Evolutionary conservation across 768 basidiomycete species (phyloP), one percentile per base, ranked within the genome.

Genomic region (Podaxis mareebaensis): DNA sequence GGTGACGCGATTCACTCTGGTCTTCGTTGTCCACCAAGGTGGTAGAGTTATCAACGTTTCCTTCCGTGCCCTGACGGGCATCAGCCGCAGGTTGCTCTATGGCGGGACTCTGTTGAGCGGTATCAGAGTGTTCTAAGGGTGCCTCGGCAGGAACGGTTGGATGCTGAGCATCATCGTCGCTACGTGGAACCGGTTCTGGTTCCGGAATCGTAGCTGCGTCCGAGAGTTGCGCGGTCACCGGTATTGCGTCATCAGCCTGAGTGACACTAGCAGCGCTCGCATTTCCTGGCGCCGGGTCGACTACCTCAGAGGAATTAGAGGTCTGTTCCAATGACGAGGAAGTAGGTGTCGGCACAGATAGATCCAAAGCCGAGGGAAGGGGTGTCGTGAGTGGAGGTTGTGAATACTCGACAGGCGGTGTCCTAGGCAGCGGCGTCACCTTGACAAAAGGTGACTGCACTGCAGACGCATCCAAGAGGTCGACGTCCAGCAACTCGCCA

Each of bases 401-500:
- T 51, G 61, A 15, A 22, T 49, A 56, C 39, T 52, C 54, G 38
- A 51, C 26, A 3, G 54, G 26, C 24, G 61, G 60, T 15, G 53
- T 53, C 4, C n/a, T 26, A 44, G 60, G 61, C 22, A 63, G 30
- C n/a, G 61, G 17, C 1, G 61, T 20, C 61, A 55, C 53, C 22
- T 48, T 40, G 48, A 39, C 46, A 17, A 39, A 52, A 8, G 61
- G 61, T 39, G 61, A 63, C 38, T 56, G 55, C 44, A 63, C 55
- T 17, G 54, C 38, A 26, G 61, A 64, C 1, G 52, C 63, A 51
- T 65, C 63, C 26, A 63, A 46, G 20, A 68, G 54, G 57, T 68
- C 67, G 51, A 68, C 60, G 44, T 68, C 67, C 51, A 56, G 65
- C n/a, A 66, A 42, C 53, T 68, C 67, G 38, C 55, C 56, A 10